These are phyloP conservation scores for Dendrothele bispora DNA, from an alignment of 768 basidiomycete genomes.

Conservation along the genomic window DNA sequence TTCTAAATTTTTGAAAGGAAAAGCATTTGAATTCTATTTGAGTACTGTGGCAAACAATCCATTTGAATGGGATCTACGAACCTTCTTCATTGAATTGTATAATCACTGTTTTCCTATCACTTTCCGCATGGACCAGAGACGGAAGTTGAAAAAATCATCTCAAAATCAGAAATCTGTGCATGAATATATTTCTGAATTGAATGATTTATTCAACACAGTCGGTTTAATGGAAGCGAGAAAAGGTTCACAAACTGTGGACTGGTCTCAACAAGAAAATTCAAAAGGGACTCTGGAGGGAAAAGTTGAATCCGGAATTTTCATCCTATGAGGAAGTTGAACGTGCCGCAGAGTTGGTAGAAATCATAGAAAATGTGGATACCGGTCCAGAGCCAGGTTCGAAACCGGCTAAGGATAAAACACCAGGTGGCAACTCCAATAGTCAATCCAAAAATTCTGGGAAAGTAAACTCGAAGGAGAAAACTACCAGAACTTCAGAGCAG, in stretches of 20 bases:
- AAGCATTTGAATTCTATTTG: slow-evolving; percentile 2
- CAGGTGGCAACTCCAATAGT: too few species aligned
- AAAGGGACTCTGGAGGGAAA: slow-evolving; percentile 23
- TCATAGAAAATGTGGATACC: slow-evolving; percentile 15
- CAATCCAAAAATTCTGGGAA: too few species aligned
- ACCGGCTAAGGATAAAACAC: too few species aligned
- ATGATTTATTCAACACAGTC: slow-evolving; percentile 15
- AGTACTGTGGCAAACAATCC: not conserved
- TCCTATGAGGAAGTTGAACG: slow-evolving; percentile 23
- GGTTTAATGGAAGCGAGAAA: slow-evolving; percentile 5
- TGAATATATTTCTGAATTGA: slow-evolving; percentile 30
- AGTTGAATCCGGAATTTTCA: slow-evolving; percentile 24
- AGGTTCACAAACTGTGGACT: slow-evolving; percentile 7
- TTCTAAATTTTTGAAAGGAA: not conserved
- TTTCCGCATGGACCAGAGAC: slow-evolving; percentile 24
- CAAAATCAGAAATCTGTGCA: slow-evolving; percentile 21
- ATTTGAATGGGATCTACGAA: not conserved
- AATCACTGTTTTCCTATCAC: slow-evolving; percentile 4
- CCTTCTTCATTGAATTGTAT: not conserved
- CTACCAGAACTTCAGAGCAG: too few species aligned
- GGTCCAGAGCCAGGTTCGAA: too few species aligned
- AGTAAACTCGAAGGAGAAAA: too few species aligned
- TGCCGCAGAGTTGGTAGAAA: slow-evolving; percentile 27
- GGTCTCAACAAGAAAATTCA: slow-evolving; percentile 21
- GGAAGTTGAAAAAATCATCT: slow-evolving; percentile 8